phyloP scores from a whole-genome alignment of 2,329 filamentous ascomycete genomes.

The Tolypocladium amazonense region DNA sequence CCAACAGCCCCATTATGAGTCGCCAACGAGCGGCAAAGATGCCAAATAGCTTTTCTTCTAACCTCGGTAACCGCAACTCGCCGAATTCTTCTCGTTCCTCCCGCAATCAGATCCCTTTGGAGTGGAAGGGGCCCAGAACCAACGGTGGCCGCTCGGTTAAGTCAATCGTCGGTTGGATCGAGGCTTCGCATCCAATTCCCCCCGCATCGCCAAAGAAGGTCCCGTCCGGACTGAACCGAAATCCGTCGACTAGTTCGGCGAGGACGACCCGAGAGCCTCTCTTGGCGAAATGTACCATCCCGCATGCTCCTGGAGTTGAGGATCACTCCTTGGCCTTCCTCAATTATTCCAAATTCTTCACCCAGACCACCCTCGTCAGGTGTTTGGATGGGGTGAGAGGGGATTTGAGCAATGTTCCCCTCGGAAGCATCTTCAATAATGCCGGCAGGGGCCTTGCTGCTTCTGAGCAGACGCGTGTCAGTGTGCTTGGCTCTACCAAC shows the following conservation, averaged over 20 bases:
- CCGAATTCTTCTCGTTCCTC: neutral
- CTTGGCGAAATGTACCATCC: neutral
- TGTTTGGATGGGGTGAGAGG: conserved; percentile 14
- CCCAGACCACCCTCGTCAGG: conserved; percentile 15
- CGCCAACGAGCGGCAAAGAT: conserved; percentile 9
- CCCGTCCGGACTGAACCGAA: neutral
- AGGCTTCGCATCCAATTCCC: conserved; percentile 9
- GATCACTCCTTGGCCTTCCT: conserved; percentile 21
- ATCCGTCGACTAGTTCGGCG: neutral
- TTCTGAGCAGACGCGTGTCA: neutral
- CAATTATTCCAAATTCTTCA: conserved; percentile 21
- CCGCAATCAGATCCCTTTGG: too few relatives aligned
- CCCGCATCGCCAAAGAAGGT: neutral
- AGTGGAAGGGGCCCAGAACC: neutral
- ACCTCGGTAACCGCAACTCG: conserved; percentile 11
- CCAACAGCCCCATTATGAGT: conserved; percentile 5
- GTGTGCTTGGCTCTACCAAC: neutral
- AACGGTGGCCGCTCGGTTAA: conserved; percentile 14
- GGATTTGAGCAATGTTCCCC: neutral
- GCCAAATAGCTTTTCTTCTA: conserved; percentile 18
- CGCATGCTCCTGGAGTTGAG: conserved; percentile 10
- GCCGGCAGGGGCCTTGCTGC: neutral
- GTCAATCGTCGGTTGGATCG: conserved; percentile 21
- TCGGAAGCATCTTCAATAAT: conserved; percentile 1
- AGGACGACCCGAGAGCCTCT: neutral